Evolutionary conservation across 163 green algal species (phyloP), one percentile per base, ranked within the genome.

Genomic region (Botryococcus braunii): DNA sequence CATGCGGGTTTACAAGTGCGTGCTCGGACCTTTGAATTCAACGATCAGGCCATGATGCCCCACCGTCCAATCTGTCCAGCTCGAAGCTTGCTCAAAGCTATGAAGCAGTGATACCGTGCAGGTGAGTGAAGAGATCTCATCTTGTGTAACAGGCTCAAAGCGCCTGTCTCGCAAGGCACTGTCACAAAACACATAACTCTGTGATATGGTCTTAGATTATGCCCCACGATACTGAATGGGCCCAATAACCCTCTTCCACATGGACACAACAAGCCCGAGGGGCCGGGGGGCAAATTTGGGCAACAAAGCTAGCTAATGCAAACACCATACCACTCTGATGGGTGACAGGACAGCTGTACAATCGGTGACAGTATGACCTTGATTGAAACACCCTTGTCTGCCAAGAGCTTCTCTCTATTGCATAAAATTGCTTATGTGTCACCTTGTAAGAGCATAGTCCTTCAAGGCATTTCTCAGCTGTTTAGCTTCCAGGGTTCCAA

Each of bases 401-500:
- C 46, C 17, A 55, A 55, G 46, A 17, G 21, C 46, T 27, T 27
- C 46, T 27, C 46, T 21, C 46, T 17, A 17, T 27, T 55, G 46
- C 46, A 55, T 17, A 55, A 55, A 21, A 55, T 17, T 17, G 21
- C 17, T 21, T 21, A 17, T 55, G 17, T 55, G 17, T 55, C 46
- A 87, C 80, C 80, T 85, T 4, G 73, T 89, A 1, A 92, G 71
- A 6, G 90, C 80, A 63, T 96, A 96, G 46, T 96, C 88, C 0
- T 71, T 71, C 21, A 96, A 70, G 4, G 83, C 85, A 0, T 47
- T 71, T 52, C 85, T 74, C 34, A 96, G 69, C 23, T 68, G 70
- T 17, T 81, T 68, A 0, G 90, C 76, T 68, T 94, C 84, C 29
- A 96, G 73, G 1, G 86, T 94, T 17, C 90, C 90, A 34, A 96